A percentile compares a stretch with the other conserved stretches of the same genome.
These are phyloP conservation scores for Salvia rosmarinus DNA, from an alignment of 257 asterid species.

Conservation along the genomic window DNA sequence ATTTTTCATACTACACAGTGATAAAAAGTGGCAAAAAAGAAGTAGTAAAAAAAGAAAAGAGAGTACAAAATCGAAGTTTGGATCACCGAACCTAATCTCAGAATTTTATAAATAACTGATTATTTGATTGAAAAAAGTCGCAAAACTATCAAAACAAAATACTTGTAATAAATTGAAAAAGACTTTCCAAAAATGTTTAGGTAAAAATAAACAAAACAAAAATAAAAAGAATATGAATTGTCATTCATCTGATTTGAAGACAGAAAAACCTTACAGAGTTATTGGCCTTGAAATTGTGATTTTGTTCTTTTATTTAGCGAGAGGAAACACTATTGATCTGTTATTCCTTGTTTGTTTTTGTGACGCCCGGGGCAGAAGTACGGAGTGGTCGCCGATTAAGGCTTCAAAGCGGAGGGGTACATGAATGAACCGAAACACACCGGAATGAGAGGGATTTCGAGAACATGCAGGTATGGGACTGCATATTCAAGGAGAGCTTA, in stretches of 20 bases:
- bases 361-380: too few relatives aligned
- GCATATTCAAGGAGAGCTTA: too few relatives aligned
- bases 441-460: too few relatives aligned
- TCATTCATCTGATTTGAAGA: conserved; percentile 57
- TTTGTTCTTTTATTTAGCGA: conserved; percentile 34
- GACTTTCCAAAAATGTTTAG: neutral
- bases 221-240: conserved; percentile 53
- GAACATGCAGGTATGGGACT: too few relatives aligned
- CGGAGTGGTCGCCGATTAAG: too few relatives aligned
- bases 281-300: conserved; percentile 30
- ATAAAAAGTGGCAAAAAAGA: neutral
- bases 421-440: too few relatives aligned
- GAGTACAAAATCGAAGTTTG: too few relatives aligned
- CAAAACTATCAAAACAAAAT: neutral
- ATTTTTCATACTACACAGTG: too few relatives aligned
- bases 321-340: conserved; percentile 32
- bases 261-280: conserved; percentile 42
- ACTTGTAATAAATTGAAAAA: neutral
- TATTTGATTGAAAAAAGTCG: neutral
- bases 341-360: conserved; percentile 41
- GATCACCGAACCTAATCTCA: neutral
- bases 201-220: neutral
- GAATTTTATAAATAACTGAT: neutral
- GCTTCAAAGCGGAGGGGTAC: too few relatives aligned
- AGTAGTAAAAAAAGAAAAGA: too few relatives aligned